These are phyloP conservation scores for Rhodomyrtus psidioides DNA, from an alignment of 441 rosid species.

Conservation along the genomic window DNA sequence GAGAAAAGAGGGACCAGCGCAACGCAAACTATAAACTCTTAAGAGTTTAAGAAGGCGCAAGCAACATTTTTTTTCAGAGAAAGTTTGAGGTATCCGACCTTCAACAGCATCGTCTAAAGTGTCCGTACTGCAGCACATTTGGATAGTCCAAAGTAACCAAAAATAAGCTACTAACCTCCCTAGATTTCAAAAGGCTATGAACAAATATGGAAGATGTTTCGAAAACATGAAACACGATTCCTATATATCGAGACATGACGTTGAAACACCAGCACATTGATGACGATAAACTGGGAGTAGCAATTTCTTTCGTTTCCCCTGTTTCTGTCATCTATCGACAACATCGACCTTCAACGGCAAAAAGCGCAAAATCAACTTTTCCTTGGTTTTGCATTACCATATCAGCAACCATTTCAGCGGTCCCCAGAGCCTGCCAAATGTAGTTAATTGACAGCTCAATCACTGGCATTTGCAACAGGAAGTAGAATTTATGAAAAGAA, in stretches of 20 bases:
- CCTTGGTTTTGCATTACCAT: slow-evolving; percentile 57
- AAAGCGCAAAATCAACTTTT: slow-evolving; percentile 37
- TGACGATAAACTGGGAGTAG: neutral
- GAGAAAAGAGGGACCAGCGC: neutral
- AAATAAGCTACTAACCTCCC: too few relatives aligned
- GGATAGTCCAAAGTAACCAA: too few relatives aligned
- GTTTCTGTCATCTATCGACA: too few relatives aligned
- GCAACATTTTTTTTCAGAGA: neutral
- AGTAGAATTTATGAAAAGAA: neutral
- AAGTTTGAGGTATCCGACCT: too few relatives aligned
- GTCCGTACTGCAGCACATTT: too few relatives aligned
- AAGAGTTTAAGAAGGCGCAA: neutral
- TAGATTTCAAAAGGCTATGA: too few relatives aligned
- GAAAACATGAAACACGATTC: neutral
- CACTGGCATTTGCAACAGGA: neutral
- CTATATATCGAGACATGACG: too few relatives aligned
- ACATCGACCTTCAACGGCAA: slow-evolving; percentile 40
- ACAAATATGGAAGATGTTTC: too few relatives aligned
- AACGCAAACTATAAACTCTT: neutral
- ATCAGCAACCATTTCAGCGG: slow-evolving; percentile 44
- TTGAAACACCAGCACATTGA: neutral
- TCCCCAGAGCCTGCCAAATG: slow-evolving; percentile 65
- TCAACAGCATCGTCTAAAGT: too few relatives aligned
- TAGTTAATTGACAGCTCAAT: neutral
- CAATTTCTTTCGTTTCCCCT: neutral